phyloP scores from a whole-genome alignment of 2,329 filamentous ascomycete genomes.

The Aspergillus texensis region DNA sequence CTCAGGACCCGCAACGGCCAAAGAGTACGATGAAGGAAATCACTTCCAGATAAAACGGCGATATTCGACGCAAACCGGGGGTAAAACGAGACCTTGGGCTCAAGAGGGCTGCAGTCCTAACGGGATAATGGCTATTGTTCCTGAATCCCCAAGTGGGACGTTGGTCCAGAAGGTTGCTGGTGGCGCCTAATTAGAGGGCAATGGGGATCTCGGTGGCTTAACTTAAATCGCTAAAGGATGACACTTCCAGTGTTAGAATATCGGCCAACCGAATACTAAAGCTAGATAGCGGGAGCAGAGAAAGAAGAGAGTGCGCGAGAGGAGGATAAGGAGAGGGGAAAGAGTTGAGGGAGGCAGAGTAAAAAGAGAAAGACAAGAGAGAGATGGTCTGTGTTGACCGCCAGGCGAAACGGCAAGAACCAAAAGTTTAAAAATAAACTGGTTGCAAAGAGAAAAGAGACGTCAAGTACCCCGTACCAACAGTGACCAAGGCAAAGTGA shows the following conservation, averaged over 20 bases:
- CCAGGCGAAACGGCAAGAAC: conserved; percentile 18
- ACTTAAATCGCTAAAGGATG: conserved; percentile 1
- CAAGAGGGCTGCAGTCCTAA: conserved; percentile 8
- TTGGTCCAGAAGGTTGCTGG: conserved; percentile 10
- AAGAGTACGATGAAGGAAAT: background rate
- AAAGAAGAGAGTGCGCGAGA: background rate
- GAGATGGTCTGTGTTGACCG: conserved; percentile 15
- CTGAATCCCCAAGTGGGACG: conserved; percentile 8
- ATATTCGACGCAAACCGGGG: background rate
- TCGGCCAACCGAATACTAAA: background rate
- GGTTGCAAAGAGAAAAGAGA: background rate
- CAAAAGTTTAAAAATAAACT: background rate
- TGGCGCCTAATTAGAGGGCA: conserved; percentile 7
- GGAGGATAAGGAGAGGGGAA: conserved; percentile 15
- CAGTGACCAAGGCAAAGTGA: conserved; percentile 3
- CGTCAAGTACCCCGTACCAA: background rate
- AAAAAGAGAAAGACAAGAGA: conserved; percentile 9
- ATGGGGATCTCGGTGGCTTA: conserved; percentile 4
- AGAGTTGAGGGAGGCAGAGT: conserved; percentile 11
- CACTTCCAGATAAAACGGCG: background rate
- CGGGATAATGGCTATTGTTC: conserved; percentile 9
- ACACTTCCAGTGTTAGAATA: background rate
- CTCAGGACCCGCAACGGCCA: conserved; percentile 5
- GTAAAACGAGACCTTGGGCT: conserved; percentile 7
- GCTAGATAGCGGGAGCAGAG: background rate